Conservation (phyloP, 768 basidiomycete genomes). For the Jaapia argillacea region DNA sequence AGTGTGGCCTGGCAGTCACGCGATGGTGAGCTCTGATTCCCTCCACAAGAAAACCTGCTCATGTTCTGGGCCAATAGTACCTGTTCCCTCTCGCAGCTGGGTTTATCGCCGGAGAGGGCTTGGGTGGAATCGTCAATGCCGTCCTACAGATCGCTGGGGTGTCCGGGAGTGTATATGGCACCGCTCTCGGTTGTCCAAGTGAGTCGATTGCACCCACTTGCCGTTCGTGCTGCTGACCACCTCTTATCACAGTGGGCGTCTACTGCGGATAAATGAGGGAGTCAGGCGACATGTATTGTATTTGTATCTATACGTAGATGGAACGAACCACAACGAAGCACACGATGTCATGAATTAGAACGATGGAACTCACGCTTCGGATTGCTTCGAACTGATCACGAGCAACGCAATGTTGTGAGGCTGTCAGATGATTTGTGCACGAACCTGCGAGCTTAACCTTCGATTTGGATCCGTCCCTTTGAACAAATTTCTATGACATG, state of each 20-base stretch:
- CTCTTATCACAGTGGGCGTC: not conserved
- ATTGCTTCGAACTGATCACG: no score
- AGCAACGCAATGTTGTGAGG: no score
- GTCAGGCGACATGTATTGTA: no score
- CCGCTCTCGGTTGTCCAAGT: slow-evolving; percentile 2
- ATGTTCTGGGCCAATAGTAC: slow-evolving; percentile 10
- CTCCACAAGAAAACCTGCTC: not conserved
- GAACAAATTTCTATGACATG: no score
- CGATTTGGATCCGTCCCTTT: no score
- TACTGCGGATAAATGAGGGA: not conserved
- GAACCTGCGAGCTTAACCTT: no score
- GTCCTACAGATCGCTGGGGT: slow-evolving; percentile 20
- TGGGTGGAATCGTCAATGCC: slow-evolving; percentile 25
- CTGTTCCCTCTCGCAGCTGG: slow-evolving; percentile 28
- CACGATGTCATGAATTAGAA: no score
- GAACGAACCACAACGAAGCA: no score
- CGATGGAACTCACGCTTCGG: no score
- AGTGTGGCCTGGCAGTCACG: not conserved
- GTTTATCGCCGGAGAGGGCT: slow-evolving; percentile 29
- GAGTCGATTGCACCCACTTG: not conserved
- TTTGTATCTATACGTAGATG: no score
- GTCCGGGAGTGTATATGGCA: slow-evolving; percentile 17
- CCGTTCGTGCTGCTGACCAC: no score
- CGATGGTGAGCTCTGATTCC: not conserved
- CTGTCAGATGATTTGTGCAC: no score